Percentiles rank a stretch among this genome's conserved stretches.
Conservation (phyloP, 805 yeast species). For the Sugiyamaella lignohabitans region DNA sequence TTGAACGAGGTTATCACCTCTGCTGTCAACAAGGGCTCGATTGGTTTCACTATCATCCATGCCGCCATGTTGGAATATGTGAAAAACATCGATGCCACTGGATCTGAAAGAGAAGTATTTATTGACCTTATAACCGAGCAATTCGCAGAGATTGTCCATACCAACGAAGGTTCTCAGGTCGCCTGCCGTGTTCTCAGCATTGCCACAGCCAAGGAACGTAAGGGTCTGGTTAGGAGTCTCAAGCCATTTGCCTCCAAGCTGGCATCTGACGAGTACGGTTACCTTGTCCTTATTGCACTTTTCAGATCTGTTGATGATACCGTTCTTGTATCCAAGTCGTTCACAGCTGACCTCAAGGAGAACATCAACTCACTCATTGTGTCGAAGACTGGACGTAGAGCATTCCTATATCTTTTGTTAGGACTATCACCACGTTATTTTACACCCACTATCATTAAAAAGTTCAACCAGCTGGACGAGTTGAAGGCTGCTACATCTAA, state of each 20-base stretch:
- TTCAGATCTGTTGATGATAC: slow-evolving; percentile 93
- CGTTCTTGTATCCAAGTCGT: slow-evolving; percentile 68
- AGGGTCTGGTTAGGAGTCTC: slow-evolving; percentile 61
- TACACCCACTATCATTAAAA: slow-evolving; percentile 57
- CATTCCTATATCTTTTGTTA: slow-evolving; percentile 70
- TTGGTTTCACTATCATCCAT: slow-evolving; percentile 92
- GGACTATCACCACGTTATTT: slow-evolving; percentile 81
- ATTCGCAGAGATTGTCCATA: slow-evolving; percentile 90
- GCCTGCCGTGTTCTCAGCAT: slow-evolving; percentile 73
- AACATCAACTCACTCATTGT: slow-evolving; percentile 48
- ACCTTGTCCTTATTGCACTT: slow-evolving; percentile 66
- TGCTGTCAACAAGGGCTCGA: slow-evolving; percentile 89
- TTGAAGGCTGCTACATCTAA: slow-evolving; percentile 68
- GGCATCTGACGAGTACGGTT: slow-evolving; percentile 81
- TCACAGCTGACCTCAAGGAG: slow-evolving; percentile 48
- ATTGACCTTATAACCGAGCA: slow-evolving; percentile 80
- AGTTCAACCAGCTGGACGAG: slow-evolving; percentile 53
- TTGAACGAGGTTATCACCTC: slow-evolving; percentile 78
- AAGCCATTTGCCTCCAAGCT: slow-evolving; percentile 70
- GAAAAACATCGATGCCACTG: slow-evolving; percentile 55
- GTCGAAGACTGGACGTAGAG: slow-evolving; percentile 81
- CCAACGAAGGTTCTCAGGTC: slow-evolving; percentile 89
- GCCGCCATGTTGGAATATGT: slow-evolving; percentile 92
- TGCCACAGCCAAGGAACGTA: slow-evolving; percentile 91
- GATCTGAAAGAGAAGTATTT: slow-evolving; percentile 62